phyloP scores from a whole-genome alignment of 2,329 filamentous ascomycete species.

The Teratosphaeriaceae sp. region DNA sequence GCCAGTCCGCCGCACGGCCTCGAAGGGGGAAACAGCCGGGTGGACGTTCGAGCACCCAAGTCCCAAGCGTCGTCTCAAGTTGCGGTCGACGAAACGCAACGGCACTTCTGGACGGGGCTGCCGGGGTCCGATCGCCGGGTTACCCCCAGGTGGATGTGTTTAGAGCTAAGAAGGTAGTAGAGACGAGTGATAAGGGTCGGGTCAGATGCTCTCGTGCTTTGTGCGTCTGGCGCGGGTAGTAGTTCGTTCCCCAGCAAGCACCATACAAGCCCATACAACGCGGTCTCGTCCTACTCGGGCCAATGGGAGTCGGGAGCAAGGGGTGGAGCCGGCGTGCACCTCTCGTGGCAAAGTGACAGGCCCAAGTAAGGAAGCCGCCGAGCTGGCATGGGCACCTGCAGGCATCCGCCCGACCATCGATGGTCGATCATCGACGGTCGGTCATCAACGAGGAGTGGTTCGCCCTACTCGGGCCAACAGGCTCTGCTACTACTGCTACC shows the following conservation, averaged over 20 bases:
- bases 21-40: too few species aligned
- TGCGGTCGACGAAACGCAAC: slow-evolving; percentile 19
- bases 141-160: too few species aligned
- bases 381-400: slow-evolving; percentile 2
- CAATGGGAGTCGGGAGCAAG: slow-evolving; percentile 26
- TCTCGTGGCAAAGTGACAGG: slow-evolving; percentile 18
- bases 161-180: too few species aligned
- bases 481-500: neutral
- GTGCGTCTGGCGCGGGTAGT: too few species aligned
- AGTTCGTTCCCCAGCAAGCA: too few species aligned
- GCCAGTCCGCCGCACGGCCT: too few species aligned
- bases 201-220: too few species aligned
- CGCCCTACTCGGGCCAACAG: neutral
- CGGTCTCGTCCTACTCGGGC: slow-evolving; percentile 2
- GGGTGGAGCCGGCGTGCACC: slow-evolving; percentile 27
- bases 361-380: slow-evolving; percentile 22
- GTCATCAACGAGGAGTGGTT: too few species aligned
- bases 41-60: slow-evolving; percentile 8
- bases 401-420: neutral
- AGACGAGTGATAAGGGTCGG: too few species aligned
- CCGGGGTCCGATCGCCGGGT: too few species aligned
- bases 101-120: neutral
- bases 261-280: too few species aligned
- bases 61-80: slow-evolving; percentile 17
- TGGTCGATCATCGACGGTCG: too few species aligned